Evolutionary conservation across 768 basidiomycete species (phyloP).

Genomic region (Clitopilus hobsonii): DNA sequence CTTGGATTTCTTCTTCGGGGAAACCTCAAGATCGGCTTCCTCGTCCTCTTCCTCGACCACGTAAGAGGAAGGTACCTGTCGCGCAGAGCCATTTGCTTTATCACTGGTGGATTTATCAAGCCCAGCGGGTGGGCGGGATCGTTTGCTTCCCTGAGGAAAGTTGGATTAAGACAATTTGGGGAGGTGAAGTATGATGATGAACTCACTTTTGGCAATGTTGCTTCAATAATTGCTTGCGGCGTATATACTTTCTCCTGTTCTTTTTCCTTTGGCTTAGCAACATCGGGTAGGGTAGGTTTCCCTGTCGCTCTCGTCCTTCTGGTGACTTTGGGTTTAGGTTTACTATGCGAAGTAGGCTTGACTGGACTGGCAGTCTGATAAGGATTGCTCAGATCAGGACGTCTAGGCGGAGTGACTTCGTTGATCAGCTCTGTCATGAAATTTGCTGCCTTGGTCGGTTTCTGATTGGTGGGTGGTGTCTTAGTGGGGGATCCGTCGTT

Average conservation of each 20-base stretch:
- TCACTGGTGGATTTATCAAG: conserved; percentile 31
- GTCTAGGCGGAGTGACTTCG: conserved; percentile 61
- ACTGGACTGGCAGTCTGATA: conserved; percentile 73
- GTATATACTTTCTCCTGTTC: conserved; percentile 32
- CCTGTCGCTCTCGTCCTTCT: conserved; percentile 41
- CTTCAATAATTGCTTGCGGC: conserved; percentile 70
- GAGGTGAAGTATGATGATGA: not conserved
- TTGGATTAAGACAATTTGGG: conserved; percentile 5
- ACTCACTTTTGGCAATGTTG: conserved; percentile 68
- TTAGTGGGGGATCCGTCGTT: conserved; percentile 21
- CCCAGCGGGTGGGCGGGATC: conserved; percentile 65
- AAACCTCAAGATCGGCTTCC: conserved; percentile 33
- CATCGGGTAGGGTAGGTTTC: conserved; percentile 28
- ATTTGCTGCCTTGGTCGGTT: conserved; percentile 62
- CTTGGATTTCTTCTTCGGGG: conserved; percentile 47
- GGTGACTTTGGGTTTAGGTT: conserved; percentile 31
- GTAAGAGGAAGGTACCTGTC: conserved; percentile 10
- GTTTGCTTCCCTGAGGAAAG: conserved; percentile 62
- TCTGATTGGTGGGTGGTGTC: conserved; percentile 29
- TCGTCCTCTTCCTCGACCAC: conserved; percentile 32
- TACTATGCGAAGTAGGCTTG: conserved; percentile 3
- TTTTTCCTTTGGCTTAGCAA: conserved; percentile 21
- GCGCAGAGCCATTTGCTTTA: conserved; percentile 7
- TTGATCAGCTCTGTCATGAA: conserved; percentile 69
- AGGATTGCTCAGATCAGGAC: conserved; percentile 69